Conservation (phyloP, 2,329 filamentous ascomycete genomes). For the Trichoderma sp. region DNA sequence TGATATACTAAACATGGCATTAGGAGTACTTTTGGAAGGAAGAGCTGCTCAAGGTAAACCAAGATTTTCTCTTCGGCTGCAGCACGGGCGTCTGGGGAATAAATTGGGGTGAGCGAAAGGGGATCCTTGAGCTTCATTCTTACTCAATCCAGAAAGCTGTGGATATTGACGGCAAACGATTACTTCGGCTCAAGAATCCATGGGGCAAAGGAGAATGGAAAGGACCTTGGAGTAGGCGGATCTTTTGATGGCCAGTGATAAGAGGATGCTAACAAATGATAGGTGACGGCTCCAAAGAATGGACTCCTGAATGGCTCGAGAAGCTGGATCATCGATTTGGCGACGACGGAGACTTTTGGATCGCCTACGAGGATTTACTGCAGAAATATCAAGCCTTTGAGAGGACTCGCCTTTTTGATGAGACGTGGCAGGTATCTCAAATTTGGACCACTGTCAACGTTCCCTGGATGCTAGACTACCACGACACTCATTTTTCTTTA, state of each 20-base stretch:
- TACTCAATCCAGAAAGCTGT: conserved; percentile 62
- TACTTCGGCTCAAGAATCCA: conserved; percentile 69
- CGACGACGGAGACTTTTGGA: conserved; percentile 69
- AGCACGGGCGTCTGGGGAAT: conserved; percentile 44
- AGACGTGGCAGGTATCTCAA: conserved; percentile 51
- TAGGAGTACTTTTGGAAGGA: conserved; percentile 67
- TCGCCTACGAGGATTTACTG: conserved; percentile 58
- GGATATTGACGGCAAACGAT: conserved; percentile 55
- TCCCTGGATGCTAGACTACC: conserved; percentile 56
- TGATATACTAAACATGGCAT: not conserved
- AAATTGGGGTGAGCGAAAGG: conserved; percentile 45
- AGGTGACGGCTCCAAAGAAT: conserved; percentile 76
- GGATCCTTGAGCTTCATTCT: conserved; percentile 58
- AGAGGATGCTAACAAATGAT: conserved; percentile 23
- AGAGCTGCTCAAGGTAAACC: conserved; percentile 73
- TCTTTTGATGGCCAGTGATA: not conserved
- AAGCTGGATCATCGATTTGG: conserved; percentile 72
- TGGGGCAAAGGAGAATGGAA: conserved; percentile 82
- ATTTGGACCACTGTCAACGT: conserved; percentile 52
- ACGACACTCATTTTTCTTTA: conserved; percentile 53
- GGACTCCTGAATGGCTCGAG: conserved; percentile 76
- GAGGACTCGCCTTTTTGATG: conserved; percentile 56
- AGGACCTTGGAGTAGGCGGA: conserved; percentile 63
- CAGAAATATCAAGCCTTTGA: conserved; percentile 58
- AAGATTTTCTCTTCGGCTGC: conserved; percentile 70